phyloP scores from a whole-genome alignment of 371 early-diverging fungal genomes.

The Rhizomucor miehei region DNA sequence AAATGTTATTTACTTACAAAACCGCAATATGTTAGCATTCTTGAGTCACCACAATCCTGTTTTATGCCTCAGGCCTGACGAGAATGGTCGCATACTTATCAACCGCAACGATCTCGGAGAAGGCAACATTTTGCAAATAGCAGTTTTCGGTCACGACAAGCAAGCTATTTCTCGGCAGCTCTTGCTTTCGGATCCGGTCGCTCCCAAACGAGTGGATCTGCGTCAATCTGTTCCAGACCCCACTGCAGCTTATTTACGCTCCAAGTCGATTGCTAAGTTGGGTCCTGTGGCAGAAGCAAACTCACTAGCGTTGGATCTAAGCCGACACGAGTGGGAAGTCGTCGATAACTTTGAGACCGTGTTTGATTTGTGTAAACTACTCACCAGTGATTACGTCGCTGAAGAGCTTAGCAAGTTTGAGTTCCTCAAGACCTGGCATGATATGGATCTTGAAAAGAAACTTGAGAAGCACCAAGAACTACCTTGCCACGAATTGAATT shows the following conservation, averaged over 20 bases:
- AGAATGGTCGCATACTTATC: slow-evolving; percentile 17
- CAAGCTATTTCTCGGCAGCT: slow-evolving; percentile 22
- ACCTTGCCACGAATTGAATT: slow-evolving; percentile 53
- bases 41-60: slow-evolving; percentile 23
- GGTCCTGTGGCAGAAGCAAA: neutral
- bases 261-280: slow-evolving; percentile 23
- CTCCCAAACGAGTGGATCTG: slow-evolving; percentile 13
- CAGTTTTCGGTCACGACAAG: slow-evolving; percentile 22
- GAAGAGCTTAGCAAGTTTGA: slow-evolving; percentile 9
- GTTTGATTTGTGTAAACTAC: slow-evolving; percentile 18
- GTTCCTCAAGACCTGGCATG: slow-evolving; percentile 28
- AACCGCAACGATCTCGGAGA: slow-evolving; percentile 23
- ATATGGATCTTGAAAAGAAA: slow-evolving; percentile 14
- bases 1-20: no score
- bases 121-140: slow-evolving; percentile 29
- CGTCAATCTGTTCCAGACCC: slow-evolving; percentile 19
- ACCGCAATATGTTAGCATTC: no score
- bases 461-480: slow-evolving; percentile 24
- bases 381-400: neutral
- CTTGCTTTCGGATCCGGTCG: slow-evolving; percentile 9
- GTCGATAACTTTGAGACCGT: slow-evolving; percentile 36
- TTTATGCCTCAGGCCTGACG: slow-evolving; percentile 12
- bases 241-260: slow-evolving; percentile 12
- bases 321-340: slow-evolving; percentile 38
- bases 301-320: slow-evolving; percentile 15